Percentiles rank a stretch among this genome's conserved stretches.
Conservation (phyloP, 306 rosid genomes). For the Arachis stenosperma region DNA sequence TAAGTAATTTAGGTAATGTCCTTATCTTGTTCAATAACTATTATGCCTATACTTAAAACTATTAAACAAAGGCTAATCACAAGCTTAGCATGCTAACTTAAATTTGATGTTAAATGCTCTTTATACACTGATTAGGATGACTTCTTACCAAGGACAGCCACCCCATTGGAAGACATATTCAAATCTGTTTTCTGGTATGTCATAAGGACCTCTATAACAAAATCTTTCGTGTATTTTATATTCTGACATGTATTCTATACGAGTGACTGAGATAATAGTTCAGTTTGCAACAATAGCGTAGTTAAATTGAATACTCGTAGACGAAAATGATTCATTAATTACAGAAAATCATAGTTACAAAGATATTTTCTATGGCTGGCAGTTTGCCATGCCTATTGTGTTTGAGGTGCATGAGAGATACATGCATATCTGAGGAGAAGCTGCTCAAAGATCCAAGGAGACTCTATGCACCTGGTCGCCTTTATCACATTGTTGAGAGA, state of each 20-base stretch:
- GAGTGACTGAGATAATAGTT: constrained; percentile 25
- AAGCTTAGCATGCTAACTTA: neutral
- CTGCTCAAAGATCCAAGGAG: constrained; percentile 95
- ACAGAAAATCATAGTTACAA: neutral
- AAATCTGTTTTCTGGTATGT: constrained; percentile 92
- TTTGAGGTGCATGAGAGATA: constrained; percentile 81
- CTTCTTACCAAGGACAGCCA: constrained; percentile 94
- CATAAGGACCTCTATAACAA: constrained; percentile 13
- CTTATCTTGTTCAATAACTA: too few relatives aligned
- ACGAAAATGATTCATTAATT: neutral
- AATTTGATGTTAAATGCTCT: constrained; percentile 30
- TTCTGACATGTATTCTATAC: neutral
- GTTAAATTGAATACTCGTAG: neutral
- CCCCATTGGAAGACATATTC: constrained; percentile 97
- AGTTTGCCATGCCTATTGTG: constrained; percentile 92
- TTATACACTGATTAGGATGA: constrained; percentile 71
- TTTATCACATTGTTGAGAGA: constrained; percentile 94
- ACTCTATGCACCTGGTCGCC: constrained; percentile 95
- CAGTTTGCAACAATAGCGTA: neutral
- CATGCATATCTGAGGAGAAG: constrained; percentile 81
- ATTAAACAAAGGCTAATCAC: constrained; percentile 3
- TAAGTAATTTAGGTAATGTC: too few relatives aligned
- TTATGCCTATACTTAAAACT: too few relatives aligned
- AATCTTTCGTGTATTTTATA: neutral
- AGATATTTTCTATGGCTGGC: constrained; percentile 33